A percentile compares a stretch with the other conserved stretches of the same genome.
Evolutionary conservation across 805 yeast species (phyloP).

Genomic region (Zygotorulaspora danielsina): DNA sequence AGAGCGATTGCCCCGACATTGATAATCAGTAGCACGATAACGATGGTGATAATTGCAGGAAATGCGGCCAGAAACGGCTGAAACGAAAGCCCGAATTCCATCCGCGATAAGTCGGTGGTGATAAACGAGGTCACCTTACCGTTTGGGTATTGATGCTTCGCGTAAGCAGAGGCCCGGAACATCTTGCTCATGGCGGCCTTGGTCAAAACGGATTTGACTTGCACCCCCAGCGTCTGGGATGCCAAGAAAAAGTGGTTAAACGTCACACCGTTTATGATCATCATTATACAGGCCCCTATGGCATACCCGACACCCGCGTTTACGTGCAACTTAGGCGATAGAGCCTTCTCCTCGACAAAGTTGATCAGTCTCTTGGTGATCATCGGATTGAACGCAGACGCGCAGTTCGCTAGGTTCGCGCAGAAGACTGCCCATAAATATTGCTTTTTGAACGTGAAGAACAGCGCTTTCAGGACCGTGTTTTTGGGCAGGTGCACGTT

Average conservation of each 20-base stretch:
- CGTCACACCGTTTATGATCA: conserved; percentile 44
- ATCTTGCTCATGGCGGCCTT: conserved; percentile 68
- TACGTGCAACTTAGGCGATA: conserved; percentile 39
- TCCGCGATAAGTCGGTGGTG: conserved; percentile 76
- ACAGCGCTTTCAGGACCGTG: conserved; percentile 43
- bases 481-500: conserved; percentile 27
- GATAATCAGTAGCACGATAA: conserved; percentile 58
- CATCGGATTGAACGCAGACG: conserved; percentile 57
- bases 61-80: conserved; percentile 61
- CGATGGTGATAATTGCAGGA: conserved; percentile 59
- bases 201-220: conserved; percentile 64
- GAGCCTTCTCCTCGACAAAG: conserved; percentile 52
- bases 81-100: conserved; percentile 71
- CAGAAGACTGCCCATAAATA: conserved; percentile 42
- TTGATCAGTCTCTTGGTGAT: conserved; percentile 59
- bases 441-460: conserved; percentile 47
- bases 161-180: conserved; percentile 52
- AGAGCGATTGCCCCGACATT: conserved; percentile 71
- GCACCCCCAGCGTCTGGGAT: conserved; percentile 63
- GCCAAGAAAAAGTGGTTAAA: conserved; percentile 63
- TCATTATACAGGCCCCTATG: conserved; percentile 59
- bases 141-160: conserved; percentile 57
- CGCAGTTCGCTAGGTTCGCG: conserved; percentile 46
- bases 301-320: conserved; percentile 74
- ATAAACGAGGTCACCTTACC: conserved; percentile 72